These are phyloP conservation scores for Cyclocybe aegerita DNA, from an alignment of 768 basidiomycete species.

Conservation along the genomic window DNA sequence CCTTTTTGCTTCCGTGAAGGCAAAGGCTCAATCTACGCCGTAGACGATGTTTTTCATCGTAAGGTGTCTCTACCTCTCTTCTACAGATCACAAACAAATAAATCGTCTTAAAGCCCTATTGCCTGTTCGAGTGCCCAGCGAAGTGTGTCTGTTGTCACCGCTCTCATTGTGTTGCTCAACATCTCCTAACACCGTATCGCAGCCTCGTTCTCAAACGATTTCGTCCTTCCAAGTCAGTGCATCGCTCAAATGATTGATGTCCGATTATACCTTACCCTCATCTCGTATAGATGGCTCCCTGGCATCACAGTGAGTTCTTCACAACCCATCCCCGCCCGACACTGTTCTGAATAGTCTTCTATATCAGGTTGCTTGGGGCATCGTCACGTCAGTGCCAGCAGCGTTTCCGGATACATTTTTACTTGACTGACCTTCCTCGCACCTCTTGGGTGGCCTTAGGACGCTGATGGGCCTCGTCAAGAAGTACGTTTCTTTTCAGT, in stretches of 20 bases:
- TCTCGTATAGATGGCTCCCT: constrained; percentile 54
- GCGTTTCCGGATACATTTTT: background rate
- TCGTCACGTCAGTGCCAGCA: constrained; percentile 46
- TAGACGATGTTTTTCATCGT: constrained; percentile 76
- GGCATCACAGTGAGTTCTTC: constrained; percentile 49
- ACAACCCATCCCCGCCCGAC: background rate
- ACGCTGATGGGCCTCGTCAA: constrained; percentile 68
- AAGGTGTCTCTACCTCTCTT: constrained; percentile 17
- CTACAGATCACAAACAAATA: background rate
- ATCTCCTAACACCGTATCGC: constrained; percentile 8
- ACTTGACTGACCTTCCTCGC: background rate
- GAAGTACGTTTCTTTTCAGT: constrained; percentile 35
- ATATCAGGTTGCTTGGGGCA: constrained; percentile 59
- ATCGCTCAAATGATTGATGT: background rate
- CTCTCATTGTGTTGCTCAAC: background rate
- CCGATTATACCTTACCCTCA: background rate
- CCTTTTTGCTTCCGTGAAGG: background rate
- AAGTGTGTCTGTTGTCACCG: constrained; percentile 42
- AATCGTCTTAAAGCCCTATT: constrained; percentile 43
- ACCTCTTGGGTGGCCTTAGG: constrained; percentile 28
- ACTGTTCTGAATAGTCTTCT: background rate
- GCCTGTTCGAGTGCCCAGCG: constrained; percentile 67
- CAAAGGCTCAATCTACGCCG: background rate
- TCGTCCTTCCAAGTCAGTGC: constrained; percentile 56
- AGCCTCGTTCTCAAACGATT: constrained; percentile 61